Evolutionary conservation across 768 basidiomycete genomes (phyloP).

Genomic region (Cyclocybe cylindracea): DNA sequence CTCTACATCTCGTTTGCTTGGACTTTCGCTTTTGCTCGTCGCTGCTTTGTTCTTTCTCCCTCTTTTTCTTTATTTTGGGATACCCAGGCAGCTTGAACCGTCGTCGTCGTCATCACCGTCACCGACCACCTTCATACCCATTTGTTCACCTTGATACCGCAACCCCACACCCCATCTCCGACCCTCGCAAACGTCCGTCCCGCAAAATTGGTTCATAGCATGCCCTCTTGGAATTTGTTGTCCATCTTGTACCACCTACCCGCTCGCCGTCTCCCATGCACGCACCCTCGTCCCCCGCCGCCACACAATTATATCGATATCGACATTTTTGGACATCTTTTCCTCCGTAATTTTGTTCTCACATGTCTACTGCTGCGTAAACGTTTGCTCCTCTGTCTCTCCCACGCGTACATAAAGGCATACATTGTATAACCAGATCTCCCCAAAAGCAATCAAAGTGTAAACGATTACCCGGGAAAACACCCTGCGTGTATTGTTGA

Average conservation of each 20-base stretch:
- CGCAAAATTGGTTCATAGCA: too few relatives aligned
- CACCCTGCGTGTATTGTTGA: too few relatives aligned
- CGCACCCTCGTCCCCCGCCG: background rate
- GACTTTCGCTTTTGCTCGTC: conserved; percentile 5
- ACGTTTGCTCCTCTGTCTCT: conserved; percentile 1
- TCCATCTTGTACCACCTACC: background rate
- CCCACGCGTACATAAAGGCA: background rate
- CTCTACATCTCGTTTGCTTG: background rate
- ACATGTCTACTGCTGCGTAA: conserved; percentile 2
- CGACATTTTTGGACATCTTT: background rate
- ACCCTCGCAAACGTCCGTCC: too few relatives aligned
- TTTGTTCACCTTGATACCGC: too few relatives aligned
- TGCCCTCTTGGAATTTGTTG: background rate
- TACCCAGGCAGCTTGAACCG: conserved; percentile 1
- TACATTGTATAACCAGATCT: too few relatives aligned
- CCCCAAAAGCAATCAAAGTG: too few relatives aligned
- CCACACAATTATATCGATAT: background rate
- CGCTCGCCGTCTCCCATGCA: background rate
- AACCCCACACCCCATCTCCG: too few relatives aligned
- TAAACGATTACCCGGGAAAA: too few relatives aligned
- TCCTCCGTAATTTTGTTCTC: background rate
- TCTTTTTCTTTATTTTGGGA: conserved; percentile 14
- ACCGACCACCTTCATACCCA: too few relatives aligned
- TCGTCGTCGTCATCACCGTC: too few relatives aligned
- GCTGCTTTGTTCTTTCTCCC: conserved; percentile 10